A percentile compares a stretch with the other conserved stretches of the same genome.
Evolutionary conservation across 1,139 yeast genomes (phyloP).

Genomic region (Yamadazyma trypodendri): DNA sequence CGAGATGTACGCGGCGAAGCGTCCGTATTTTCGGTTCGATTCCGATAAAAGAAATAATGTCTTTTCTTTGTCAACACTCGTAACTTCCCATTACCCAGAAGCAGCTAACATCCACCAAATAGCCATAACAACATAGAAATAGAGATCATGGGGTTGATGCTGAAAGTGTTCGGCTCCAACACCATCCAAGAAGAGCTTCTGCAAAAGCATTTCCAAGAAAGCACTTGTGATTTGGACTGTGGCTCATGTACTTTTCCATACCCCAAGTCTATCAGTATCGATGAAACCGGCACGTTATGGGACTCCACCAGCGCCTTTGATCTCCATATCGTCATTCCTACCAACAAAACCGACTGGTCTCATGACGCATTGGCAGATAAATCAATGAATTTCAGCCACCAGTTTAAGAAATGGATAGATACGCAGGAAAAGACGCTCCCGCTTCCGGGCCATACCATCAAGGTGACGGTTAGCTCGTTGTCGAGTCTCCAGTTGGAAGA

Average conservation of each 20-base stretch:
- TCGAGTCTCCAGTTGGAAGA: slow-evolving; percentile 36
- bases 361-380: slow-evolving; percentile 63
- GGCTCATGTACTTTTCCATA: slow-evolving; percentile 48
- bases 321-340: slow-evolving; percentile 73
- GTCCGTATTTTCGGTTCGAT: no score
- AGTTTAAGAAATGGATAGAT: slow-evolving; percentile 48
- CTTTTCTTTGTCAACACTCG: no score
- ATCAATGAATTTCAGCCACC: slow-evolving; percentile 49
- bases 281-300: slow-evolving; percentile 51
- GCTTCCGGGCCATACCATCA: slow-evolving; percentile 29
- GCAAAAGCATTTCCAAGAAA: slow-evolving; percentile 38
- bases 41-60: no score
- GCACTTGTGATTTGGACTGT: slow-evolving; percentile 50
- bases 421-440: slow-evolving; percentile 14
- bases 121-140: no score
- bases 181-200: slow-evolving; percentile 3
- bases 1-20: no score
- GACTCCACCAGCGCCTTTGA: slow-evolving; percentile 69
- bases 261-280: slow-evolving; percentile 59
- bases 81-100: no score
- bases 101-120: no score
- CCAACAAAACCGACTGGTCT: slow-evolving; percentile 83
- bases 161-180: not conserved
- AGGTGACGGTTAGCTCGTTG: slow-evolving; percentile 54
- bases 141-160: slow-evolving; percentile 4